Evolutionary conservation across 345 rosid species (phyloP).

Genomic region (Pistacia atlantica): DNA sequence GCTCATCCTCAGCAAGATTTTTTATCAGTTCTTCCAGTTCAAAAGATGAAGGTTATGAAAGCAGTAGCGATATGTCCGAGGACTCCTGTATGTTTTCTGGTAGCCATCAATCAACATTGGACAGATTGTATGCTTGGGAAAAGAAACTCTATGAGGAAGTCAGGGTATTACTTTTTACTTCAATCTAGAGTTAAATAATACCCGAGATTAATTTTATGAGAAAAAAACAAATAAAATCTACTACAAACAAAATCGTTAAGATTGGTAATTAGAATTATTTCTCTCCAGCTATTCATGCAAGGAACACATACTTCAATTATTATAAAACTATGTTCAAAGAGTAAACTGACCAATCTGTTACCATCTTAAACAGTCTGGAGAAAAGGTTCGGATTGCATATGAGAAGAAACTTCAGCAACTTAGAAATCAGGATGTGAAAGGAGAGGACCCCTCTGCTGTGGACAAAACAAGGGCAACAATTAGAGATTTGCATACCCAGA

Average conservation of each 20-base stretch:
- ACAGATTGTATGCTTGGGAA: slow-evolving; percentile 87
- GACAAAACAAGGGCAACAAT: slow-evolving; percentile 76
- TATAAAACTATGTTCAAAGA: background rate
- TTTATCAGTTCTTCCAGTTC: slow-evolving; percentile 58
- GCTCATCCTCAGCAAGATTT: slow-evolving; percentile 81
- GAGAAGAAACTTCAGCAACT: slow-evolving; percentile 77
- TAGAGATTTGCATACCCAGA: slow-evolving; percentile 79
- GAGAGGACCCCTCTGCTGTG: slow-evolving; percentile 58
- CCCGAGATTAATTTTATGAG: background rate
- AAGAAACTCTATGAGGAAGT: slow-evolving; percentile 97
- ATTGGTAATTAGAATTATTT: too few relatives aligned
- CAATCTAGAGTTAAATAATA: background rate
- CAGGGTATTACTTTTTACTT: slow-evolving; percentile 47
- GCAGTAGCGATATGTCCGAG: slow-evolving; percentile 62
- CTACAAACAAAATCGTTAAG: too few relatives aligned
- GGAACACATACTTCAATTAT: background rate
- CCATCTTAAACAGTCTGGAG: slow-evolving; percentile 62
- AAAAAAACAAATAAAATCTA: background rate
- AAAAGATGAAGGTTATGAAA: slow-evolving; percentile 56
- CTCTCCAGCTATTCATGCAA: background rate
- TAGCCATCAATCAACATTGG: slow-evolving; percentile 86
- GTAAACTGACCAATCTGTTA: slow-evolving; percentile 15
- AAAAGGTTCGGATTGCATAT: slow-evolving; percentile 66
- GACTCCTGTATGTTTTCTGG: slow-evolving; percentile 59
- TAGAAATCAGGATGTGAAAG: slow-evolving; percentile 78